These are phyloP conservation scores for Cardiosporidium cionae DNA, from an alignment of 169 alveolate species.

Conservation along the genomic window DNA sequence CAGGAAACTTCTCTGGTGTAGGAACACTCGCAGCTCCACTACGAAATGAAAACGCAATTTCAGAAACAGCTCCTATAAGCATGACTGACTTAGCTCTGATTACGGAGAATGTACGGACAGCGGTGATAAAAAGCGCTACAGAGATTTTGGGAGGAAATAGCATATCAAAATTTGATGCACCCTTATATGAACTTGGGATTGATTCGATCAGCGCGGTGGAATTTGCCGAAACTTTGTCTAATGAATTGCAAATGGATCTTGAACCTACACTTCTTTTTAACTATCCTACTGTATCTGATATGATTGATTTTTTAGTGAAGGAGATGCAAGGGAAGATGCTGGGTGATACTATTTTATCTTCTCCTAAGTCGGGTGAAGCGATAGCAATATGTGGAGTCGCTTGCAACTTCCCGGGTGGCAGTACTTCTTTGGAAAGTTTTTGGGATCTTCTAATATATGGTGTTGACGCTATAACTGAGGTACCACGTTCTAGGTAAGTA, in stretches of 20 bases:
- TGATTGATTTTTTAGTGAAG: slow-evolving; percentile 36
- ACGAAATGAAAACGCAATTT: slow-evolving; percentile 3
- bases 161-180: slow-evolving; percentile 42
- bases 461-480: slow-evolving; percentile 46
- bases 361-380: not conserved
- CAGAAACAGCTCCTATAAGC: too few species aligned
- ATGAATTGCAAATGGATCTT: slow-evolving; percentile 36
- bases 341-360: not conserved
- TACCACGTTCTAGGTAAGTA: slow-evolving; percentile 35
- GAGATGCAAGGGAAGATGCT: slow-evolving; percentile 22
- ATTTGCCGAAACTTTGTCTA: slow-evolving; percentile 45
- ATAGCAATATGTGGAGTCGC: slow-evolving; percentile 46
- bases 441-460: slow-evolving; percentile 48
- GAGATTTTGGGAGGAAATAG: slow-evolving; percentile 21
- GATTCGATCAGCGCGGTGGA: slow-evolving; percentile 56
- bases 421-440: slow-evolving; percentile 35
- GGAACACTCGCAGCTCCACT: slow-evolving; percentile 4
- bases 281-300: slow-evolving; percentile 52
- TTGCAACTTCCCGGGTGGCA: slow-evolving; percentile 55
- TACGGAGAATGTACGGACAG: slow-evolving; percentile 17
- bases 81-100: not conserved
- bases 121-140: slow-evolving; percentile 29
- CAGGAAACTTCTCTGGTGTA: not conserved
- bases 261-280: slow-evolving; percentile 56
- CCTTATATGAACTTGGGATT: slow-evolving; percentile 54